A percentile compares a stretch with the other conserved stretches of the same genome.
Conservation (phyloP, 305 asterid species). For the Fraxinus xanthoxyloides region DNA sequence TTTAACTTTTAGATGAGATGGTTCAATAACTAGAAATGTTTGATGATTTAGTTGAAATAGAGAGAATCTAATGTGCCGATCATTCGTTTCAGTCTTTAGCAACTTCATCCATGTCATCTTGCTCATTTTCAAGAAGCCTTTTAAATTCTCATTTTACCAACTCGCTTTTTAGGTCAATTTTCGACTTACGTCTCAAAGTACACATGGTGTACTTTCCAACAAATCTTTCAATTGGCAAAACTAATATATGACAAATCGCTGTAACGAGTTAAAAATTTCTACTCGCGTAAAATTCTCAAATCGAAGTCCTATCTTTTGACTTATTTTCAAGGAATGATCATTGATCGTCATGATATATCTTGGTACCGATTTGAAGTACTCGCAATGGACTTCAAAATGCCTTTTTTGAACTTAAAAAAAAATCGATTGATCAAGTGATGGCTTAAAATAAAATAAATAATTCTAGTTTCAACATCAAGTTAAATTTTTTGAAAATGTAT, state of each 20-base stretch:
- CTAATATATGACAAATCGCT: background rate
- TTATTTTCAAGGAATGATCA: background rate
- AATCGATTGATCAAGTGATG: background rate
- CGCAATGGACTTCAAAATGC: background rate
- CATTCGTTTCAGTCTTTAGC: background rate
- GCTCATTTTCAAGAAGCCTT: background rate
- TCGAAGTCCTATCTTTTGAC: background rate
- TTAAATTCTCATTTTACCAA: background rate
- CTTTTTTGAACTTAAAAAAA: too few relatives aligned
- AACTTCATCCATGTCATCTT: background rate
- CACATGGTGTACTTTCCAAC: background rate
- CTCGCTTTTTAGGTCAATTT: background rate
- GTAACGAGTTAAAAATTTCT: background rate
- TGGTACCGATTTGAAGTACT: background rate
- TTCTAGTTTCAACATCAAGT: background rate
- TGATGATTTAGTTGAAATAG: background rate
- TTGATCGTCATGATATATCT: background rate
- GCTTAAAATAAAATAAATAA: background rate
- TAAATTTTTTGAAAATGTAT: background rate
- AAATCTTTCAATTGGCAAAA: background rate
- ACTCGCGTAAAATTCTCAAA: background rate
- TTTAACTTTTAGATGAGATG: background rate
- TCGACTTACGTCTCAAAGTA: background rate
- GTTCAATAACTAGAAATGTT: background rate
- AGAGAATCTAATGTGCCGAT: too few relatives aligned